A percentile compares a stretch with the other conserved stretches of the same genome.
These are phyloP conservation scores for Nyctanthes arbortristis DNA, from an alignment of 257 asterid genomes.

Conservation along the genomic window DNA sequence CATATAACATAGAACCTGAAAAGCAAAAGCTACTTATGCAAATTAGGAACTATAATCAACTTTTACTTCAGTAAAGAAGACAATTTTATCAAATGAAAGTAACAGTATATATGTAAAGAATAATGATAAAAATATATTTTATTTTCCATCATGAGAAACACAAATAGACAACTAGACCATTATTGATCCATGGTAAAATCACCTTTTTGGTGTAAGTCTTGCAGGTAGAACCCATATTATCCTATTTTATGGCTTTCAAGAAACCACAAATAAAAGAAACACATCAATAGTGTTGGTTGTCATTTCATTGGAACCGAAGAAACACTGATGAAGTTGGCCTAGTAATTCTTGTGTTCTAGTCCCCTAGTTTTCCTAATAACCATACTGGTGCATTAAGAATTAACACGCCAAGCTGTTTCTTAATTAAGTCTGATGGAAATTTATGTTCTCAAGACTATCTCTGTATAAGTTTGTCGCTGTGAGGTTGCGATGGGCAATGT, in stretches of 20 bases:
- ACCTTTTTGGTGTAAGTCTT: not conserved
- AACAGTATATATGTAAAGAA: too few relatives aligned
- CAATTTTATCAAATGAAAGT: too few relatives aligned
- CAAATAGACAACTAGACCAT: too few relatives aligned
- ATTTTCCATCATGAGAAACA: too few relatives aligned
- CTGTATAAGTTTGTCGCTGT: not conserved
- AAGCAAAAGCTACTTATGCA: too few relatives aligned
- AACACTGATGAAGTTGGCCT: not conserved
- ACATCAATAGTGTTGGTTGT: constrained; percentile 8
- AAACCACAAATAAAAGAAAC: not conserved
- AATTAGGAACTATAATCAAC: too few relatives aligned
- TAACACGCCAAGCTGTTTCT: not conserved
- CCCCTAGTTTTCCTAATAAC: not conserved
- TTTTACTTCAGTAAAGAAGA: too few relatives aligned
- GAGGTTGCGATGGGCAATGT: not conserved
- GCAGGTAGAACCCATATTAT: not conserved
- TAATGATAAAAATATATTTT: too few relatives aligned
- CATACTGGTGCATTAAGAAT: not conserved
- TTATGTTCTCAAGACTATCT: not conserved
- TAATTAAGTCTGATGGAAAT: not conserved
- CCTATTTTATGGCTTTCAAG: not conserved
- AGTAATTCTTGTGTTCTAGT: not conserved
- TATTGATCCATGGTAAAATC: not conserved
- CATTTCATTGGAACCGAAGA: not conserved
- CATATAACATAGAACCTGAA: too few relatives aligned